Evolutionary conservation across 2,329 filamentous ascomycete genomes (phyloP), one percentile per base, ranked within the genome.

Genomic region (Phialophora chinensis): DNA sequence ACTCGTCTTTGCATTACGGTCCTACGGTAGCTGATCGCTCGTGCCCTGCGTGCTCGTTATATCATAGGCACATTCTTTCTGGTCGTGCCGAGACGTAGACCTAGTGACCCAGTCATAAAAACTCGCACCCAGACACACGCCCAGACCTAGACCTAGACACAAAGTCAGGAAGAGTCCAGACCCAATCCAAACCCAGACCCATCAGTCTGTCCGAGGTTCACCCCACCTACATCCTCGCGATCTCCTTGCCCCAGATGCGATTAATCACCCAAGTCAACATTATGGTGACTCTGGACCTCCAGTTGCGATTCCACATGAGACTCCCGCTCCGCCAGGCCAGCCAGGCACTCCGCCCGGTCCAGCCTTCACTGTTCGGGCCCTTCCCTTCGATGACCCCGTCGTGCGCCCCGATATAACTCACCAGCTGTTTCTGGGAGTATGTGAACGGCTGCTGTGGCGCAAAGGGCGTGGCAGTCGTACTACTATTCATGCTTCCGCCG

Each of bases 311-410:
- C 77, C 76, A 79, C 60, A 72, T 76, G 67, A 77, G 71, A 66
- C 73, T 77, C 1, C 78, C 78, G 55, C 74, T 76, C 56, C 79
- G 73, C 80, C 80, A 82, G 0, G 79, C 79, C 44, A 82, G 42
- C 80, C 80, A 82, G 2, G 80, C 80, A 25, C 73, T 72, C 8
- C 75, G 66, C 0, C 80, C 80, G 7, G 78, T 81, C 77, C 78
- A 82, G 27, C 68, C 70, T 23, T 69, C 62, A 29, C 64, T 27
- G 29, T 69, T 64, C 27, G 49, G 63, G 5, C 75, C 69, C 27
- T 74, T 73, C 2, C 79, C 79, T 1, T 74, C 77, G 4, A 81
- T 76, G 49, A 82, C 75, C 0, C 80, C 80, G 65, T 82, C 80
- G 14, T 75, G 74, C n/a, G 73, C 68, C 2, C 80, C 80, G 27